These are phyloP conservation scores for Corinectria fuckeliana DNA, from an alignment of 2,329 filamentous ascomycete species.

Conservation along the genomic window DNA sequence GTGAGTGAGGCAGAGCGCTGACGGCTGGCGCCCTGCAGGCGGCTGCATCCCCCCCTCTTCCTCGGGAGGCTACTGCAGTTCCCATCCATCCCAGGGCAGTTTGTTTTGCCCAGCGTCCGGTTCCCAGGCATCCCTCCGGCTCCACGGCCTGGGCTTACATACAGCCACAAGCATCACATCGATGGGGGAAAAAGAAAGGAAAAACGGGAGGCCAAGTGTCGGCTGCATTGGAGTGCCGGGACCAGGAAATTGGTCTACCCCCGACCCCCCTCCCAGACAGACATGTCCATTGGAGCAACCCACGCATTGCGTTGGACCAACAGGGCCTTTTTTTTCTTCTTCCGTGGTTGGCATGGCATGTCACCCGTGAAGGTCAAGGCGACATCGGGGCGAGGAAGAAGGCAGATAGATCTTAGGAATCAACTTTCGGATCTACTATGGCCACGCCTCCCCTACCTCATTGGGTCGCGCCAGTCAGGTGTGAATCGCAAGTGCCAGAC, in stretches of 20 bases:
- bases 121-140: slow-evolving; percentile 4
- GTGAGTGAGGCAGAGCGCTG: slow-evolving; percentile 7
- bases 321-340: neutral
- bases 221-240: slow-evolving; percentile 8
- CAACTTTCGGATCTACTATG: neutral
- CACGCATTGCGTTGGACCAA: slow-evolving; percentile 13
- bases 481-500: slow-evolving; percentile 3
- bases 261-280: neutral
- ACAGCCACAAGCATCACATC: slow-evolving; percentile 7
- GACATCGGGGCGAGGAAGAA: slow-evolving; percentile 4
- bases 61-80: slow-evolving; percentile 15
- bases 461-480: slow-evolving; percentile 4
- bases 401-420: slow-evolving; percentile 12
- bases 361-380: slow-evolving; percentile 16
- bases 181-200: slow-evolving; percentile 1
- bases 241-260: neutral
- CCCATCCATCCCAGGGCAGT: too few species aligned
- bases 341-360: slow-evolving; percentile 12
- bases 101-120: neutral
- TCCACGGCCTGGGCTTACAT: slow-evolving; percentile 4
- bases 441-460: slow-evolving; percentile 5
- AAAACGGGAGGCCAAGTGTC: neutral
- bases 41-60: neutral
- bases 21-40: slow-evolving; percentile 26
- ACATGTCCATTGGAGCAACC: too few species aligned